Conservation (phyloP, 1,284 basidiomycete genomes). For the Ganoderma lucidum region DNA sequence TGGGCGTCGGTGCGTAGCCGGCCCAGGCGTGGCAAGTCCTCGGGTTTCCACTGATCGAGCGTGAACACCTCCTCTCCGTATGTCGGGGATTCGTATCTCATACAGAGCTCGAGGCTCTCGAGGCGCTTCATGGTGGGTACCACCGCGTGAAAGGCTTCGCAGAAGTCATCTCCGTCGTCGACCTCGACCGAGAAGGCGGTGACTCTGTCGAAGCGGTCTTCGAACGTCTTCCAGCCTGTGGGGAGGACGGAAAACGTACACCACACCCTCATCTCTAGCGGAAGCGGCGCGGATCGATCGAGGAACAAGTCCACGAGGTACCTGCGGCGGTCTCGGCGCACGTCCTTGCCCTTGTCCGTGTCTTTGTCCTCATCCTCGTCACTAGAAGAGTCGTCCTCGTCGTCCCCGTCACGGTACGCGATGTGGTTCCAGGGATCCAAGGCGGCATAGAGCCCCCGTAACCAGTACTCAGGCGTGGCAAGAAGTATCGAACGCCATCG, state of each 20-base stretch:
- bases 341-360: no score
- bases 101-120: neutral
- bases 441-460: neutral
- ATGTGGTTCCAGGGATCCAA: neutral
- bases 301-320: neutral
- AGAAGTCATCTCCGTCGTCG: neutral
- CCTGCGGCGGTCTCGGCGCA: neutral
- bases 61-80: no score
- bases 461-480: neutral
- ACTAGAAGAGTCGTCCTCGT: neutral
- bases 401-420: neutral
- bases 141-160: neutral
- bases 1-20: neutral
- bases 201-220: neutral
- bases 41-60: neutral
- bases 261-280: neutral
- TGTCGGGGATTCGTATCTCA: neutral
- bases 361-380: no score
- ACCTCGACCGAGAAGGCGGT: neutral
- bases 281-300: neutral
- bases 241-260: neutral
- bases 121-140: neutral
- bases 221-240: neutral
- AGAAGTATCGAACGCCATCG: constrained; percentile 9
- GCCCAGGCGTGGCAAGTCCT: neutral